These are phyloP conservation scores for Linum trigynum DNA, from an alignment of 345 rosid species.

Conservation along the genomic window DNA sequence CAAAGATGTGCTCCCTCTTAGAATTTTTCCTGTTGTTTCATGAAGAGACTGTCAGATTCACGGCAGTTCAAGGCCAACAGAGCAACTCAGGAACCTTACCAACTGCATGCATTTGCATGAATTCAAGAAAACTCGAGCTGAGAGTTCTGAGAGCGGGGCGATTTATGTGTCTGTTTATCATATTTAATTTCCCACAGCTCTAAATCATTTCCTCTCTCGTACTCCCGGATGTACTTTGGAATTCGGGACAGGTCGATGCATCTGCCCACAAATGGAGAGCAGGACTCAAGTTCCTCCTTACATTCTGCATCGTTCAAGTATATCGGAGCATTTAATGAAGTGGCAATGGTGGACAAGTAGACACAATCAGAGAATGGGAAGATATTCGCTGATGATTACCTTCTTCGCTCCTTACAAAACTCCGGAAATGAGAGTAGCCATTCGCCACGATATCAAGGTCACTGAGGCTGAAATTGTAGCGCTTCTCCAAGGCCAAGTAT, in stretches of 20 bases:
- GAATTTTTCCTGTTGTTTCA: no score
- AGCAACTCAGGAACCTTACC: no score
- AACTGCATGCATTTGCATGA: no score
- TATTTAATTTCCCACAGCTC: constrained; percentile 76
- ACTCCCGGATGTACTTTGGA: constrained; percentile 46
- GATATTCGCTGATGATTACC: constrained; percentile 20
- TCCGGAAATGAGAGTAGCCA: constrained; percentile 65
- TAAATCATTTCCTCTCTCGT: constrained; percentile 64
- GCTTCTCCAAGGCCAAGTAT: constrained; percentile 81
- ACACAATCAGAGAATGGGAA: background rate
- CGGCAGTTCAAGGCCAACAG: no score
- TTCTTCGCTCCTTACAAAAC: constrained; percentile 38
- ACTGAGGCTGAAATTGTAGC: constrained; percentile 76
- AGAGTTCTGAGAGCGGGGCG: background rate
- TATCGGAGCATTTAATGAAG: background rate
- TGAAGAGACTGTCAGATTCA: no score
- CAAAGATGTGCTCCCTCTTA: no score
- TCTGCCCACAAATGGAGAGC: constrained; percentile 42
- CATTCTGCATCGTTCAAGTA: constrained; percentile 26
- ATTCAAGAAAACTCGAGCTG: no score
- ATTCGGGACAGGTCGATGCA: constrained; percentile 40
- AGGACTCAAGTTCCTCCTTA: constrained; percentile 8
- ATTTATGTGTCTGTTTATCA: constrained; percentile 3
- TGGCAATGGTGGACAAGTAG: constrained; percentile 3
- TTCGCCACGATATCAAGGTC: constrained; percentile 67